Evolutionary conservation across 345 rosid species (phyloP), one percentile per base, ranked within the genome.

Genomic region (Gossypium arboreum): DNA sequence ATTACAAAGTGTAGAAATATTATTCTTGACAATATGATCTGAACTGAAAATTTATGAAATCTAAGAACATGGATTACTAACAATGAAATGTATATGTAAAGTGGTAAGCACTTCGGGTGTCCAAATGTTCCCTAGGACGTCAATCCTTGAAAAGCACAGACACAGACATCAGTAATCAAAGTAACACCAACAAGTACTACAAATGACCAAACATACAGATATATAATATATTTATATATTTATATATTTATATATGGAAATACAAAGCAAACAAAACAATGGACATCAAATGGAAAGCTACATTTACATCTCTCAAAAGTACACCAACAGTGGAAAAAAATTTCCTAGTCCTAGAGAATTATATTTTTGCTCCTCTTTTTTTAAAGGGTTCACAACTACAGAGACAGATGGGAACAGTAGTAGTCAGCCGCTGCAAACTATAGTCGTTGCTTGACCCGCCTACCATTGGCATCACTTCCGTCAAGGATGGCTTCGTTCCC

Each of bases 381-480:
- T 34, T 34, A 34, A 34, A 5, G 41, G 41, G 7, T 34, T 34
- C 41, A 34, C 41, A 34, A 34, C 41, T 5, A 34, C 41, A 34
- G 41, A 34, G 41, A 75, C 73, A 81, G 74, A 76, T 71, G 27
- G 76, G 69, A 47, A 34, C 41, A 47, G 13, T 9, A 2, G 4
- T 47, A 12, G 51, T 12, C 15, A 75, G 64, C 41, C 60, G 71
- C 43, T 44, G 39, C 41, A 45, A 45, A 45, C 50, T 48, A 85
- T 71, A 86, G 75, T 79, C 90, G 84, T 80, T 78, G 92, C 86
- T 87, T 89, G 76, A 87, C 92, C 76, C 92, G 82, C 70, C 92
- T 80, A 11, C 89, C 90, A 43, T 87, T 80, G 43, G 68, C 73
- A 13, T 89, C 90, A 34, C 86, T 81, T 47, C 92, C 90, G 5